A percentile compares a stretch with the other conserved stretches of the same genome.
Evolutionary conservation across 108 stramenopile genomes (phyloP).

Genomic region (Cyclotella cryptica): DNA sequence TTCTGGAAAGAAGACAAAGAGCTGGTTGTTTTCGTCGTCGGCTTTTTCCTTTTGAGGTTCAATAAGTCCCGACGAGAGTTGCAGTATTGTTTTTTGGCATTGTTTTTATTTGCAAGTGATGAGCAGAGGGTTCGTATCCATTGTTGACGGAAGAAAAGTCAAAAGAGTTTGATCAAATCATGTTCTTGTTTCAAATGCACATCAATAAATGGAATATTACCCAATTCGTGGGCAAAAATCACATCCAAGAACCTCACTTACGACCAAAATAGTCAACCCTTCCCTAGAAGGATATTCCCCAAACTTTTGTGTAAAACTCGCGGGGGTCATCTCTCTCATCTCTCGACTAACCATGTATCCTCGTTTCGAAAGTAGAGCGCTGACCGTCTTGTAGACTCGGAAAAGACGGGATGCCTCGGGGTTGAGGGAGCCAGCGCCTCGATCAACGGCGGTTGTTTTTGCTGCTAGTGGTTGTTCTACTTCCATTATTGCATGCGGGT

Average conservation of each 20-base stretch:
- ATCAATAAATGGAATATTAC: no score
- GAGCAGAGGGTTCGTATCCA: no score
- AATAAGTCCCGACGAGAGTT: not conserved
- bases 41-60: slow-evolving; percentile 75
- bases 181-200: no score
- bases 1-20: slow-evolving; percentile 96
- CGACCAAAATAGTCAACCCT: slow-evolving; percentile 83
- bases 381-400: slow-evolving; percentile 92
- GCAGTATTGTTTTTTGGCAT: not conserved
- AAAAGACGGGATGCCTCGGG: slow-evolving; percentile 90
- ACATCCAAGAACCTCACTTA: slow-evolving; percentile 20
- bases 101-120: not conserved
- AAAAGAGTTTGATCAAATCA: no score
- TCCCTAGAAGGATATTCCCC: slow-evolving; percentile 86
- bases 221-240: not conserved
- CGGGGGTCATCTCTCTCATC: slow-evolving; percentile 88
- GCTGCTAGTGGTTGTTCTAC: slow-evolving; percentile 11
- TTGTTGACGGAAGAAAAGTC: not conserved
- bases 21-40: slow-evolving; percentile 87
- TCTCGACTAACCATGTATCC: slow-evolving; percentile 91
- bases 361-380: slow-evolving; percentile 89
- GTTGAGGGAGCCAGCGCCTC: slow-evolving; percentile 46
- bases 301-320: slow-evolving; percentile 77
- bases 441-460: not conserved
- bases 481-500: slow-evolving; percentile 5